Conservation (phyloP, 768 basidiomycete genomes). For the Trametes coccinea region DNA sequence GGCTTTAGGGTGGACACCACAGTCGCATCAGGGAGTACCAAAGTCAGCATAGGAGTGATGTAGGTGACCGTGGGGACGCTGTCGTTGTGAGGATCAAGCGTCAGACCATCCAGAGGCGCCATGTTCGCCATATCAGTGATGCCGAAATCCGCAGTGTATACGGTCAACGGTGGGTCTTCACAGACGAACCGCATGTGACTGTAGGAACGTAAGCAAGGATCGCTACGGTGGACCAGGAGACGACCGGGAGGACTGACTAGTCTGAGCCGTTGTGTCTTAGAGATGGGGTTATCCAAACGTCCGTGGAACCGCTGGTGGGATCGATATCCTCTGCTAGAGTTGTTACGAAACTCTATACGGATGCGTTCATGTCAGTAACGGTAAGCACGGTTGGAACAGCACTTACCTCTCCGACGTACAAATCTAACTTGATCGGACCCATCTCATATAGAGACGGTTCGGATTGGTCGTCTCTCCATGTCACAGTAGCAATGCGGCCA, state of each 20-base stretch:
- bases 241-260: constrained; percentile 32
- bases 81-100: constrained; percentile 14
- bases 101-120: constrained; percentile 9
- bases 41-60: constrained; percentile 16
- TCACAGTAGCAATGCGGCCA: constrained; percentile 43
- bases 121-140: constrained; percentile 34
- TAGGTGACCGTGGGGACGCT: constrained; percentile 8
- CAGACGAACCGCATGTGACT: constrained; percentile 39
- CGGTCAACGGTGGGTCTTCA: constrained; percentile 28
- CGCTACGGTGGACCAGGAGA: background rate
- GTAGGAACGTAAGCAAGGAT: background rate
- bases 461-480: constrained; percentile 52
- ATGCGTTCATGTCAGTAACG: background rate
- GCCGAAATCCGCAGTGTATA: constrained; percentile 55
- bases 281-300: constrained; percentile 35
- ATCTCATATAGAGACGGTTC: constrained; percentile 44
- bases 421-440: constrained; percentile 45
- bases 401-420: constrained; percentile 48
- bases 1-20: constrained; percentile 11
- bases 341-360: constrained; percentile 40
- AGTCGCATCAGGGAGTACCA: constrained; percentile 16
- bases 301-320: constrained; percentile 30
- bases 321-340: constrained; percentile 47
- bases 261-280: constrained; percentile 29
- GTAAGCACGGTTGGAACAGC: background rate